Percentiles rank a stretch among this genome's conserved stretches.
These are phyloP conservation scores for Tylopilus plumbeoviolaceoides DNA, from an alignment of 768 basidiomycete species.

Conservation along the genomic window DNA sequence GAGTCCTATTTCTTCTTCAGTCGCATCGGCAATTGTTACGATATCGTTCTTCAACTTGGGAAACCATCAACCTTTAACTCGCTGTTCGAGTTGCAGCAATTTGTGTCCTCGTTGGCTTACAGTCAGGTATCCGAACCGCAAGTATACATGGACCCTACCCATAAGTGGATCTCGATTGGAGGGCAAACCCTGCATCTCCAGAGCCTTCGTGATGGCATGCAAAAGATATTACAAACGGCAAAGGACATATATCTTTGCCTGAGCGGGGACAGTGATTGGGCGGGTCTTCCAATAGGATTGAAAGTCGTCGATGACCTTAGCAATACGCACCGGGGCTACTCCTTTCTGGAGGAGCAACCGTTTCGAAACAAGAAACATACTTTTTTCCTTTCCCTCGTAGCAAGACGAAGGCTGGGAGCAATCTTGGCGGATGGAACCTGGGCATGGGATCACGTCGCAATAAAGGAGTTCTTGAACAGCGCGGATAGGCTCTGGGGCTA, in stretches of 20 bases:
- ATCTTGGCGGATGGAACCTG: background rate
- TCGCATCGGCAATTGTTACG: background rate
- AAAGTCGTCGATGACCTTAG: background rate
- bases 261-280: background rate
- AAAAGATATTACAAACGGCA: background rate
- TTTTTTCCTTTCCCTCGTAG: background rate
- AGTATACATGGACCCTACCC: background rate
- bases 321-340: background rate
- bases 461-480: background rate
- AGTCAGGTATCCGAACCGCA: background rate
- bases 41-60: background rate
- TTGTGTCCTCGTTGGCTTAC: background rate
- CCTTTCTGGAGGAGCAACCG: background rate
- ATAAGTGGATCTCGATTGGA: constrained; percentile 2
- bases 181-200: background rate
- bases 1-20: background rate
- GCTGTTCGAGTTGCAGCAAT: background rate
- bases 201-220: background rate
- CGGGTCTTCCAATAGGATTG: background rate
- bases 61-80: background rate
- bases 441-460: background rate
- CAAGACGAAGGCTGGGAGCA: background rate
- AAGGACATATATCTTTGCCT: background rate
- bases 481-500: constrained; percentile 1
- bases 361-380: background rate